Base-by-base conservation (phyloP, 345 rosid genomes). In the Trapa incisa region DNA sequence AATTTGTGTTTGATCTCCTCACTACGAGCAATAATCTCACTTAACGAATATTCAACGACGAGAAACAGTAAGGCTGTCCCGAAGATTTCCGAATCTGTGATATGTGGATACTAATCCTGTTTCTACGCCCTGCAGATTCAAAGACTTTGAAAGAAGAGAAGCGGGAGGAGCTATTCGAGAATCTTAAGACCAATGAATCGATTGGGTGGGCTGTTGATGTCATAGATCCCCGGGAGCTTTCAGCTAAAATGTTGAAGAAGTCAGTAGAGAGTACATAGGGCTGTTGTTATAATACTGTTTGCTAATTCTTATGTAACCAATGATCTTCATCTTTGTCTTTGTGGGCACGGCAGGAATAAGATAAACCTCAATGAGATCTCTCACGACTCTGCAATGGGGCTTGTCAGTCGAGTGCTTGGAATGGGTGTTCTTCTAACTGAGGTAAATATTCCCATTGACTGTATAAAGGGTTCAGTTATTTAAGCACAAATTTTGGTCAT, bases 131-230 rank as follows among this genome's bases (percentile, higher is more conserved):
- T 52, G 67, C 76, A 88, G 99, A 94, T 81, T 91, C 99, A 11
- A 94, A 94, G 84, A 91, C 91, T n/a, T 75, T 94, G 7, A 94
- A 91, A 76, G 96, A 94, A 73, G 97, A 91, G 65, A 91, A 89
- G 78, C 83, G 97, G 81, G 96, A 94, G 77, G 93, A 85, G 32
- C 69, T 91, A 53, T 94, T 85, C 65, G 99, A 87, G 76, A 78
- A 45, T 47, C 74, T 91, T 54, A 89, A 94, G 83, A 85, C 78
- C 50, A 77, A 89, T 50, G 83, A 85, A 8, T 91, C 89, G 37
- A 70, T 94, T 78, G 96, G 97, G 66, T 94, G 97, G 99, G 92
- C 84, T 61, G 93, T 89, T 70, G 99, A 94, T 83, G 84, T 94
- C 75, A 94, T 91, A 75, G 99, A 89, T 77, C 96, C 96, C 4